Evolutionary conservation across 352 stramenopile species (phyloP).

Genomic region (Phytophthora cryptogea): DNA sequence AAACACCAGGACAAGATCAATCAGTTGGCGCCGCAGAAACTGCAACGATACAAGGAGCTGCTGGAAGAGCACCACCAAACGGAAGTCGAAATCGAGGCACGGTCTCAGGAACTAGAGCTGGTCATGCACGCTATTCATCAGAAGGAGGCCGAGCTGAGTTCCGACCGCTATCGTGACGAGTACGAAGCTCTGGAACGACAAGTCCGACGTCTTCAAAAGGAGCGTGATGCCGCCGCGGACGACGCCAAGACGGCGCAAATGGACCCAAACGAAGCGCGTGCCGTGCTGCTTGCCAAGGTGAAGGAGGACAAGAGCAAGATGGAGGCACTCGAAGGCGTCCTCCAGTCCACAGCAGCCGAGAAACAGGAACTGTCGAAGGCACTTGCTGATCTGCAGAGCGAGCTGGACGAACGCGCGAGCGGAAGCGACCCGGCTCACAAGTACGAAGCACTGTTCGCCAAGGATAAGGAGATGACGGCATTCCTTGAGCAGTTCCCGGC

Average conservation of each 20-base stretch:
- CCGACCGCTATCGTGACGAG: slow-evolving; percentile 76
- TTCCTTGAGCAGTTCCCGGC: slow-evolving; percentile 88
- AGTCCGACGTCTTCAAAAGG: slow-evolving; percentile 69
- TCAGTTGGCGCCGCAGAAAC: slow-evolving; percentile 83
- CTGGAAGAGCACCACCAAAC: slow-evolving; percentile 72
- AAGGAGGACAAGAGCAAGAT: slow-evolving; percentile 89
- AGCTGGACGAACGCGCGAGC: slow-evolving; percentile 69
- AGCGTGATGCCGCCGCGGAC: slow-evolving; percentile 76
- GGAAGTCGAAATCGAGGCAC: slow-evolving; percentile 78
- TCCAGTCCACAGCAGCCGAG: slow-evolving; percentile 56
- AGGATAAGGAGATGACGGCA: slow-evolving; percentile 91
- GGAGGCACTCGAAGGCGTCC: slow-evolving; percentile 66
- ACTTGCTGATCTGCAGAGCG: slow-evolving; percentile 56
- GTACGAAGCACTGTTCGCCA: slow-evolving; percentile 88
- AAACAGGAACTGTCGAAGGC: slow-evolving; percentile 61
- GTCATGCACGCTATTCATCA: slow-evolving; percentile 77
- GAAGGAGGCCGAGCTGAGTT: slow-evolving; percentile 72
- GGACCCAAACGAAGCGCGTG: slow-evolving; percentile 86
- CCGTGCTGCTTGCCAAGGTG: slow-evolving; percentile 83
- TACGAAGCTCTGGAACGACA: slow-evolving; percentile 77
- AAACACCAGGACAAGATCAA: slow-evolving; percentile 91
- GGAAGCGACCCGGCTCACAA: slow-evolving; percentile 80
- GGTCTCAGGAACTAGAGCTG: slow-evolving; percentile 70
- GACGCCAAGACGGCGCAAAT: slow-evolving; percentile 88
- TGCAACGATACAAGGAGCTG: slow-evolving; percentile 79